phyloP scores from a whole-genome alignment of 2,329 filamentous ascomycete species.

The Epichloe sylvatica region DNA sequence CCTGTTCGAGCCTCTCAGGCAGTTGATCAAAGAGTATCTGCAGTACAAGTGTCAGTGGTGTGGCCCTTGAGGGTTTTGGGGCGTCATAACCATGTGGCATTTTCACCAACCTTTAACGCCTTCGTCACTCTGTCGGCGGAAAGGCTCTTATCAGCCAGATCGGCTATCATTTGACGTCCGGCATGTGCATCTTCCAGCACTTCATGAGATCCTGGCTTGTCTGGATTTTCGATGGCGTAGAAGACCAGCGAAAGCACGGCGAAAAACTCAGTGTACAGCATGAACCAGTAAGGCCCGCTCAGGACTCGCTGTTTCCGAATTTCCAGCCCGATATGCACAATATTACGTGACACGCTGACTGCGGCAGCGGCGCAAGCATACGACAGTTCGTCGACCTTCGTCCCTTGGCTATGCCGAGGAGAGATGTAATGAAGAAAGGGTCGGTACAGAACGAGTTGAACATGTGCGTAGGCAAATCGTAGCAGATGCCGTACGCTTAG shows the following conservation, averaged over 20 bases:
- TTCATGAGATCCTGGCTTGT: slow-evolving; percentile 59
- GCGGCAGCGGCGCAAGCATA: slow-evolving; percentile 57
- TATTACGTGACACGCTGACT: slow-evolving; percentile 52
- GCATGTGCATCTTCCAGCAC: slow-evolving; percentile 74
- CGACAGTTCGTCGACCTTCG: slow-evolving; percentile 56
- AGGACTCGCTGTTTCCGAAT: slow-evolving; percentile 62
- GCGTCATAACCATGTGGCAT: not conserved
- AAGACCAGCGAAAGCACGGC: slow-evolving; percentile 67
- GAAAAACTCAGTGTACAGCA: slow-evolving; percentile 73
- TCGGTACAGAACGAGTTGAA: slow-evolving; percentile 69
- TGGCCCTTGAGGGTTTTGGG: not conserved
- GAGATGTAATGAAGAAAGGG: slow-evolving; percentile 77
- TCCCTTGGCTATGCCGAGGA: slow-evolving; percentile 40
- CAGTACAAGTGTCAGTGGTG: slow-evolving; percentile 4
- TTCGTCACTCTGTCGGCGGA: slow-evolving; percentile 76
- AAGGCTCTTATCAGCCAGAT: slow-evolving; percentile 69
- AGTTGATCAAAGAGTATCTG: slow-evolving; percentile 74
- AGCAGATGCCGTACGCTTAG: slow-evolving; percentile 56
- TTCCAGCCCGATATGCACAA: slow-evolving; percentile 66
- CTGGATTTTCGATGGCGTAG: slow-evolving; percentile 67
- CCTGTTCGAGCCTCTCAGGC: slow-evolving; percentile 53
- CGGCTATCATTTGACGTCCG: slow-evolving; percentile 68
- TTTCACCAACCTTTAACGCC: slow-evolving; percentile 53
- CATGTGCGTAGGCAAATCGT: slow-evolving; percentile 67
- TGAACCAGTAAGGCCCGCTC: slow-evolving; percentile 79